Base-by-base conservation (phyloP, 495 filamentous ascomycete genomes). In the Aspergillus baeticus region DNA sequence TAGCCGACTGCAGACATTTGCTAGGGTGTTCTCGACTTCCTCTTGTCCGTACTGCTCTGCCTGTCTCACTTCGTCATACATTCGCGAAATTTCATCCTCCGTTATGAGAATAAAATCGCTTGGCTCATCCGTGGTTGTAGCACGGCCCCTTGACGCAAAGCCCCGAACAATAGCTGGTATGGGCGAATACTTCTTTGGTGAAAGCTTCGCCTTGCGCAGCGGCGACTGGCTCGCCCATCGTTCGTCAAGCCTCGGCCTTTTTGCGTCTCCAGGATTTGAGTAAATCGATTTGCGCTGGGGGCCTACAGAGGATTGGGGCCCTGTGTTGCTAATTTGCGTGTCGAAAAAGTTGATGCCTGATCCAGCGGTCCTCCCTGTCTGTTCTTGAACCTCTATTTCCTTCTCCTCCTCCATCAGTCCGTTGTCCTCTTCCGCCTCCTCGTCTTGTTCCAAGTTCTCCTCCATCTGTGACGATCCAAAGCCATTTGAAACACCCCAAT, bases 61-160 rank as follows among this genome's bases (percentile, higher is more conserved):
- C 29, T 77, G 77, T 17, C 78, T 73, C 2, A 80, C 79, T 55
- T 84, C 83, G 34, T 86, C 77, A 50, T 83, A 85, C 47, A 87
- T 64, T 14, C 62, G 63, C 42, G 65, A 65, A 26, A 81, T 60
- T 41, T 69, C 55, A 57, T 73, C 67, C 47, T 81, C 76, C 13
- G 78, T 80, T 36, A 63, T 60, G 44, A 80, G 61, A 21, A 81
- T 74, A 54, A 81, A 61, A 22, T 76, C 67, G 35, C 69, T 72
- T 0, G 78, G 66, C 59, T 81, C 79, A 8, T 69, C 60, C 20
- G 79, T 71, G 6, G 65, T 33, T 0, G 75, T 60, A 11, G 65
- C 29, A 10, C 65, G 70, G 13, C 64, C 61, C 45, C 69, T 57
- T 2, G 74, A 63, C 35, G 76, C 66, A 14, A 81, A 52, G 47